Evolutionary conservation across 2,329 filamentous ascomycete species (phyloP).

Genomic region (Dactylellina sp.): DNA sequence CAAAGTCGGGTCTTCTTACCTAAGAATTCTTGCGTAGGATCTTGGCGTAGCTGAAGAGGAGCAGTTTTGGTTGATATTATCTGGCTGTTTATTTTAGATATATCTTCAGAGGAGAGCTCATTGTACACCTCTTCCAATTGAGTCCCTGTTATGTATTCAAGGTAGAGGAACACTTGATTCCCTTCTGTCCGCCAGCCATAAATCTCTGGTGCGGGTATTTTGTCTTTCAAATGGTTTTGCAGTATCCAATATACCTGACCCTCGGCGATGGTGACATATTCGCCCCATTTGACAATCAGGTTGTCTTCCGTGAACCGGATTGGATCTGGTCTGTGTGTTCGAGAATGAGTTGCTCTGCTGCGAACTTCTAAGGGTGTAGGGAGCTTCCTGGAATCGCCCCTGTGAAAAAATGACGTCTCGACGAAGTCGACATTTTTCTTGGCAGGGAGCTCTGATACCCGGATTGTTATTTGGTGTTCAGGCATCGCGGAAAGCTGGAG

Average conservation of each 20-base stretch:
- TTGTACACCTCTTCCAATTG: constrained; percentile 22
- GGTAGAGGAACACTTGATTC: constrained; percentile 23
- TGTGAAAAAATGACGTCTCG: constrained; percentile 27
- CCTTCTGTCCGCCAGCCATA: constrained; percentile 37
- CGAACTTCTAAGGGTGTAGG: constrained; percentile 31
- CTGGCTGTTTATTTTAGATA: constrained; percentile 9
- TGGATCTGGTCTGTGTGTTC: constrained; percentile 22
- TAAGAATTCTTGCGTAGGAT: constrained; percentile 2
- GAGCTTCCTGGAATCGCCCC: constrained; percentile 12
- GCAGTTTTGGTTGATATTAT: constrained; percentile 7
- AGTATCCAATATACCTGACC: constrained; percentile 35
- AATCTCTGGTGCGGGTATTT: constrained; percentile 32
- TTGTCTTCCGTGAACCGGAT: constrained; percentile 14
- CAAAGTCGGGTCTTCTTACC: constrained; percentile 12
- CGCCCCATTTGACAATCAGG: constrained; percentile 31
- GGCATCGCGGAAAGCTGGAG: constrained; percentile 11
- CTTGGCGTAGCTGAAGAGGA: constrained; percentile 1
- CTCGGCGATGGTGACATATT: constrained; percentile 31
- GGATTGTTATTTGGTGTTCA: constrained; percentile 1
- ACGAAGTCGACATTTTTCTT: constrained; percentile 28
- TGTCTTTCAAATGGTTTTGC: constrained; percentile 23
- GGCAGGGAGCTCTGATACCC: constrained; percentile 9
- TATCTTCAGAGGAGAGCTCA: constrained; percentile 10
- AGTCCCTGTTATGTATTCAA: constrained; percentile 13
- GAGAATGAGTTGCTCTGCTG: constrained; percentile 12